Conservation (phyloP, 2,329 filamentous ascomycete species). For the Alternaria sp. region DNA sequence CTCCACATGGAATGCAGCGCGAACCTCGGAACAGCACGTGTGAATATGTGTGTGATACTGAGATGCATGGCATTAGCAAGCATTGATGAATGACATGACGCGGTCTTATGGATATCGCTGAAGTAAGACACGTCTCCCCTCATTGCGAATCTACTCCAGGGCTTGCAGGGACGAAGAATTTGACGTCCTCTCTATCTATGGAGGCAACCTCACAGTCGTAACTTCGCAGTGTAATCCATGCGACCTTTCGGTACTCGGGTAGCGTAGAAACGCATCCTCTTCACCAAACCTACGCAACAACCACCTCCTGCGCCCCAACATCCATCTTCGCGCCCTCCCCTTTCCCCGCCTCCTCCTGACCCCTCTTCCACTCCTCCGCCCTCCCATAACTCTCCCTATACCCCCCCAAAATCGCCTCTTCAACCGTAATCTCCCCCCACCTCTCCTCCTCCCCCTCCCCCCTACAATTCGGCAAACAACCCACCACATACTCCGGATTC, state of each 20-base stretch:
- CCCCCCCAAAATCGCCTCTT: conserved; percentile 49
- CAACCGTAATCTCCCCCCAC: conserved; percentile 52
- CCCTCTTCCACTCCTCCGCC: conserved; percentile 52
- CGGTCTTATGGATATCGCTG: too few species aligned
- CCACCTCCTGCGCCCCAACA: conserved; percentile 16
- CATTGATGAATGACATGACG: too few species aligned
- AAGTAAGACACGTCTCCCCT: too few species aligned
- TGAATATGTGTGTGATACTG: too few species aligned
- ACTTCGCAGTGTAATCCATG: too few species aligned
- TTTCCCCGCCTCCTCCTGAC: conserved; percentile 25
- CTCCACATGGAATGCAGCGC: not conserved
- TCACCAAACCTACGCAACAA: conserved; percentile 16
- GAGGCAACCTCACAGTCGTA: too few species aligned
- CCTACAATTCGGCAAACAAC: conserved; percentile 53
- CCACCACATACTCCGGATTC: conserved; percentile 53
- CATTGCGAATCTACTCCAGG: too few species aligned
- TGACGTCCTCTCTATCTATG: too few species aligned
- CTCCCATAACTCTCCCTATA: conserved; percentile 53
- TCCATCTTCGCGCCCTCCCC: conserved; percentile 10
- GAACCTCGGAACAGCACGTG: not conserved
- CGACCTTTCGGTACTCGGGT: too few species aligned
- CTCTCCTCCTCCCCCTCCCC: conserved; percentile 45
- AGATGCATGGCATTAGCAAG: too few species aligned
- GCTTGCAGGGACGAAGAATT: too few species aligned
- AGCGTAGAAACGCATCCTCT: too few species aligned